These are phyloP conservation scores for Warburgia ugandensis DNA, from an alignment of 164 flowering plant species.

Conservation along the genomic window DNA sequence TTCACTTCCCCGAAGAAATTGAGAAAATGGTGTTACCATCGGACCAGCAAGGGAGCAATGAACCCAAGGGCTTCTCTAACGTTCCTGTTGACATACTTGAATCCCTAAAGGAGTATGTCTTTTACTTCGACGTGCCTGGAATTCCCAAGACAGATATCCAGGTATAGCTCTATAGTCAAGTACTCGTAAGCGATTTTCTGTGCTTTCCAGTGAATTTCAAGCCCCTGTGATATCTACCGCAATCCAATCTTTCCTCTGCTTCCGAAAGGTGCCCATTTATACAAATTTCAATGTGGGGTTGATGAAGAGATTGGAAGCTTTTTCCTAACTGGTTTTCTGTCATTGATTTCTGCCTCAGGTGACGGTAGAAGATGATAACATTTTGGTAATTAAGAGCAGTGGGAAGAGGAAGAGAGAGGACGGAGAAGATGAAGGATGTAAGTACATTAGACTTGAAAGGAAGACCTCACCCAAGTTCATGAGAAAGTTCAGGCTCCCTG, in stretches of 20 bases:
- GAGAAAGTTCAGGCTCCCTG: constrained; percentile 66
- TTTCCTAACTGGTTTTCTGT: too few relatives aligned
- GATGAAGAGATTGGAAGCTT: too few relatives aligned
- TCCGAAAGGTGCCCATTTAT: too few relatives aligned
- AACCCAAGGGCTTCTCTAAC: constrained; percentile 6
- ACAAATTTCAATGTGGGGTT: too few relatives aligned
- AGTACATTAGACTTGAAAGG: constrained; percentile 64
- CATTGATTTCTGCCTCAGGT: constrained; percentile 30
- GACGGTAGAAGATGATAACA: constrained; percentile 61
- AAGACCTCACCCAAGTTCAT: constrained; percentile 30
- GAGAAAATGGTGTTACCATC: neutral
- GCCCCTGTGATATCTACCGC: too few relatives aligned
- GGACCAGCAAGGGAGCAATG: constrained; percentile 3
- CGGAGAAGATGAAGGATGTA: constrained; percentile 58
- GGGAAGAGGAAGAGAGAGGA: constrained; percentile 76
- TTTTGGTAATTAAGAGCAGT: constrained; percentile 44
- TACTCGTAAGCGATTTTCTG: too few relatives aligned
- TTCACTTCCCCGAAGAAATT: constrained; percentile 4
- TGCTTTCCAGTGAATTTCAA: too few relatives aligned
- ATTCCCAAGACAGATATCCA: constrained; percentile 65
- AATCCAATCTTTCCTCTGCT: neutral
- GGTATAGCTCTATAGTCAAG: too few relatives aligned
- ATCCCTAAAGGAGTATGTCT: constrained; percentile 44
- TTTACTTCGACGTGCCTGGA: constrained; percentile 70
- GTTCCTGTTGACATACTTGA: constrained; percentile 60